These are phyloP conservation scores for Paramecium sonneborni DNA, from an alignment of 73 alveolate genomes.

Conservation along the genomic window DNA sequence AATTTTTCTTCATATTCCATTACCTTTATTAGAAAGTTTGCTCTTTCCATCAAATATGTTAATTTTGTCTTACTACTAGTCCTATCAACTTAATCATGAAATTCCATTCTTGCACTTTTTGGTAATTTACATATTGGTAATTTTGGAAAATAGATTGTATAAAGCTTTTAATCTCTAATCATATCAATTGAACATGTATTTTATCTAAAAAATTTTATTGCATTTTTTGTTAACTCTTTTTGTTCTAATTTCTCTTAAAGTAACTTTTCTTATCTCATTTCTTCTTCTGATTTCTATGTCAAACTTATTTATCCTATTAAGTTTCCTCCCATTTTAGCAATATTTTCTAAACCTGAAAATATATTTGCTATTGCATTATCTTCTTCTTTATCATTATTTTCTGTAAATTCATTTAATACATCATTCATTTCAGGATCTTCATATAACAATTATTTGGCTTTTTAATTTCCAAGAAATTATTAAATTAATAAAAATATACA, in stretches of 20 bases:
- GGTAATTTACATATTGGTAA: slow-evolving; percentile 60
- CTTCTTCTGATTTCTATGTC: slow-evolving; percentile 32
- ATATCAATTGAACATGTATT: slow-evolving; percentile 64
- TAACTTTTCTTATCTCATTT: slow-evolving; percentile 41
- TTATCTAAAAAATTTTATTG: slow-evolving; percentile 64
- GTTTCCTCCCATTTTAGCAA: slow-evolving; percentile 57
- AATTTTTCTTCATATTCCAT: slow-evolving; percentile 89
- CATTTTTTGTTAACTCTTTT: slow-evolving; percentile 12
- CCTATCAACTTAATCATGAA: slow-evolving; percentile 90
- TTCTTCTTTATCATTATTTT: background rate
- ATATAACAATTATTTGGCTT: slow-evolving; percentile 59
- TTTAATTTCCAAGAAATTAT: slow-evolving; percentile 54
- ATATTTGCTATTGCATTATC: slow-evolving; percentile 38
- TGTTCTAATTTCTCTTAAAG: slow-evolving; percentile 39
- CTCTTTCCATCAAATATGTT: slow-evolving; percentile 80
- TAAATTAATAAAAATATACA: slow-evolving; percentile 42
- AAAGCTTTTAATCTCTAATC: slow-evolving; percentile 48
- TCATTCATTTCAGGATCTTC: slow-evolving; percentile 66
- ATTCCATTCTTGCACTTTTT: slow-evolving; percentile 59
- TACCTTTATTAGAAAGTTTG: slow-evolving; percentile 89
- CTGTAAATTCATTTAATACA: slow-evolving; percentile 53
- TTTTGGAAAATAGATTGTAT: slow-evolving; percentile 56
- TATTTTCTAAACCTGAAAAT: slow-evolving; percentile 31
- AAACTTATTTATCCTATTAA: background rate
- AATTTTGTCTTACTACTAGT: slow-evolving; percentile 73